These are phyloP conservation scores for Artomyces pyxidatus DNA, from an alignment of 768 basidiomycete genomes.

Conservation along the genomic window DNA sequence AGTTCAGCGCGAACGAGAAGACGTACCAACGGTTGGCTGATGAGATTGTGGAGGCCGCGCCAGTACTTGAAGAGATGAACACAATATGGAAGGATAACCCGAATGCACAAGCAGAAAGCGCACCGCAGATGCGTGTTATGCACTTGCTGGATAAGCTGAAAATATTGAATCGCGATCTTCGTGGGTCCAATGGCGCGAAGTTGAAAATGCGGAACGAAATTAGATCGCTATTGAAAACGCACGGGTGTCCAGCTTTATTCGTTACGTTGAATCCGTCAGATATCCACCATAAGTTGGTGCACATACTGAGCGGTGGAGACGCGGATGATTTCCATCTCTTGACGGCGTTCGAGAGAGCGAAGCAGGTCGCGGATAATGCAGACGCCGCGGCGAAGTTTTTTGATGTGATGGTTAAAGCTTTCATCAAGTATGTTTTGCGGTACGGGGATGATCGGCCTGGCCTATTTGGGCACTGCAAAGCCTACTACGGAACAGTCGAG, in stretches of 20 bases:
- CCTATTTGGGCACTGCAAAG: conserved; percentile 25
- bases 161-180: neutral
- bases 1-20: neutral
- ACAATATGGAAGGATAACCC: neutral
- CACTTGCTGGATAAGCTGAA: neutral
- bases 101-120: neutral
- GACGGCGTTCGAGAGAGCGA: conserved; percentile 26
- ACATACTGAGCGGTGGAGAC: conserved; percentile 29
- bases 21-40: neutral
- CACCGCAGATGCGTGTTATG: neutral
- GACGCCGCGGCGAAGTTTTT: conserved; percentile 34
- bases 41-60: neutral
- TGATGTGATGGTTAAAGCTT: conserved; percentile 30
- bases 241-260: neutral
- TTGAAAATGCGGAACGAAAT: neutral
- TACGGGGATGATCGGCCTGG: conserved; percentile 17
- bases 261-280: conserved; percentile 30
- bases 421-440: conserved; percentile 22
- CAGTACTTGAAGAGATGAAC: neutral
- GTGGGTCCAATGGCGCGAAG: neutral
- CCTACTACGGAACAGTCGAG: conserved; percentile 34
- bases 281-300: conserved; percentile 33
- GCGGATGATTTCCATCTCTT: conserved; percentile 29
- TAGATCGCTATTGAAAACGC: neutral
- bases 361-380: conserved; percentile 33